Base-by-base conservation (phyloP, 164 flowering plant species). In the Berberis vulgaris region DNA sequence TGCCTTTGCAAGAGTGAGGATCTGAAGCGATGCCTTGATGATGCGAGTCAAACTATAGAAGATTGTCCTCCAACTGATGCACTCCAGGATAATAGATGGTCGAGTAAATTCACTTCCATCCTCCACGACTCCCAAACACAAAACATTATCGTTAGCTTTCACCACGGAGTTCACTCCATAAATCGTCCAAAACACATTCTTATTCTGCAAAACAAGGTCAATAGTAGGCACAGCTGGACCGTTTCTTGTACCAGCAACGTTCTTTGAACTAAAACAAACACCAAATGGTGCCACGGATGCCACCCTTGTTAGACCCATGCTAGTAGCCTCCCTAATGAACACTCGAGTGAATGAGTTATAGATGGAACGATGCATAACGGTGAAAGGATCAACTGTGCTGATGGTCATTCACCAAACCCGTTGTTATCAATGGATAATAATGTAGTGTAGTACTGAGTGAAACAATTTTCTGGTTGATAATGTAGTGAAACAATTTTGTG, bases 311-410 rank as follows among this genome's bases (percentile, higher is more conserved):
- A 74, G 60, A 60, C 67, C 26, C 26, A 26, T 26, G 26, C 26
- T 8, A 2, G 38, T 13, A 7, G 71, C 63, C 65, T 73, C 69
- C 1, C 64, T 67, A 0, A 67, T 43, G 59, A 76, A 86, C 3
- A 66, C 62, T 3, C 53, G 44, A 1, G 60, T 45, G 6, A 83
- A 1, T 2, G 80, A 63, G 8, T 45, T 52, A 74, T 64, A 83
- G 11, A 85, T 71, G 0, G 84, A 78, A 61, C 49, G 55, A 7
- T 83, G 69, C 41, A 83, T 65, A 6, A 61, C 64, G 0, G 86
- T 79, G 76, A 83, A 86, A 10, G 92, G 84, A 7, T 26, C 50
- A 0, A 73, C 74, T 1, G 88, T 85, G 72, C 88, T 81, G 60
- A 87, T 72, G 70, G 61, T 71, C 7, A 83, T 74, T 4, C 75